A percentile compares a stretch with the other conserved stretches of the same genome.
phyloP scores from a whole-genome alignment of 495 filamentous ascomycete genomes.

The Chaetomium cochliodes region DNA sequence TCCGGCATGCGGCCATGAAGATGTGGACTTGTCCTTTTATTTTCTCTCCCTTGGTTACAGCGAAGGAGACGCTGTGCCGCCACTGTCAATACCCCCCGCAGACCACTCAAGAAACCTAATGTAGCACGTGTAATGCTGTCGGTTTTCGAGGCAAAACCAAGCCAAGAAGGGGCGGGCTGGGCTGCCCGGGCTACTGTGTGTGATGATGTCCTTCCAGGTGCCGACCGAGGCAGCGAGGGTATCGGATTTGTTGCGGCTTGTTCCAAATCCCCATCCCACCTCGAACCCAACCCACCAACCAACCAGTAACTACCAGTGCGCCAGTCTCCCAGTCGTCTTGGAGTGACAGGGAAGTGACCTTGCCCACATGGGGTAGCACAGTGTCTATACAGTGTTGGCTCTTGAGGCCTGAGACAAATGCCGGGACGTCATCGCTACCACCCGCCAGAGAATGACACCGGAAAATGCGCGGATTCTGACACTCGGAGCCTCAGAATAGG shows the following conservation, averaged over 20 bases:
- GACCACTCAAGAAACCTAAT: neutral
- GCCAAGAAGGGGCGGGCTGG: conserved; percentile 4
- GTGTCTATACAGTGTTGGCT: neutral
- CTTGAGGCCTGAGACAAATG: neutral
- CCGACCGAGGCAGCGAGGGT: neutral
- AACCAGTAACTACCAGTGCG: no score
- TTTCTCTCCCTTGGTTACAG: neutral
- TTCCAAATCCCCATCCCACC: neutral
- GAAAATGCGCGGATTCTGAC: no score
- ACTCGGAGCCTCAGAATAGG: no score
- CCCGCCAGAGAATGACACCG: no score
- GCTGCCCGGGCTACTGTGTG: neutral
- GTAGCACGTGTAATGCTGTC: neutral
- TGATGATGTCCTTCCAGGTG: neutral
- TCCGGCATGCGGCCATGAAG: neutral
- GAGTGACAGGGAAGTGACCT: neutral
- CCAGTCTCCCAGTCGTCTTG: neutral
- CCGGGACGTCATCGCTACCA: no score
- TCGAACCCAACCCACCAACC: neutral
- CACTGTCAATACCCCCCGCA: neutral
- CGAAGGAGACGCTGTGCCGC: conserved; percentile 1
- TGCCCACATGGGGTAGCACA: neutral
- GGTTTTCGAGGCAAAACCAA: neutral
- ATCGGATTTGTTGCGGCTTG: conserved; percentile 1
- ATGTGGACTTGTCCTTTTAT: neutral